phyloP scores from a whole-genome alignment of 495 filamentous ascomycete genomes.

The Recurvomyces mirabilis region DNA sequence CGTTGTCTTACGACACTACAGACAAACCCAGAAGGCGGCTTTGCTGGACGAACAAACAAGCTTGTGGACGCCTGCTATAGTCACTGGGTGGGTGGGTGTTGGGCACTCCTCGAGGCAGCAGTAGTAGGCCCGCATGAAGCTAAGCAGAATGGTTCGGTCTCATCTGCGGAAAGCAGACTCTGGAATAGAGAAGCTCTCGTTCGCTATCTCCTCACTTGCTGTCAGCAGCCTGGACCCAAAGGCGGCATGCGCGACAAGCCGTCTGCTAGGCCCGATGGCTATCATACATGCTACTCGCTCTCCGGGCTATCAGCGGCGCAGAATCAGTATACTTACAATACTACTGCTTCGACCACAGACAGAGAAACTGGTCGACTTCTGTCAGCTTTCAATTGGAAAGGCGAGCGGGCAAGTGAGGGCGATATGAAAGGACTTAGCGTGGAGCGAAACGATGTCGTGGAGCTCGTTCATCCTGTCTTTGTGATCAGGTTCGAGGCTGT shows the following conservation, averaged over 20 bases:
- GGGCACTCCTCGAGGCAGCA: constrained; percentile 82
- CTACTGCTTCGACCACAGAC: constrained; percentile 12
- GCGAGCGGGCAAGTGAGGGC: constrained; percentile 23
- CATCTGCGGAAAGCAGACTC: too few relatives aligned
- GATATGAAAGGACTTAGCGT: constrained; percentile 36
- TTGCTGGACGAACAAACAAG: constrained; percentile 92
- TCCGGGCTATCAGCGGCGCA: constrained; percentile 75
- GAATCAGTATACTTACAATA: constrained; percentile 55
- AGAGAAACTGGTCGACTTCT: constrained; percentile 25
- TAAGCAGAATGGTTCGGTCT: constrained; percentile 26
- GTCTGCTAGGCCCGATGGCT: constrained; percentile 71
- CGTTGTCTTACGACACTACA: constrained; percentile 84
- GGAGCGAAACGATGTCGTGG: constrained; percentile 41
- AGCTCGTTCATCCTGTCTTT: constrained; percentile 68
- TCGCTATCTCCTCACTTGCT: constrained; percentile 80
- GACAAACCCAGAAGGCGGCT: constrained; percentile 82
- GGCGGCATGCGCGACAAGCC: constrained; percentile 94
- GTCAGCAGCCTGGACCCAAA: constrained; percentile 50
- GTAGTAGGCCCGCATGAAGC: constrained; percentile 27
- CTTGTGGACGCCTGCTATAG: constrained; percentile 96
- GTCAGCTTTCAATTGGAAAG: constrained; percentile 57
- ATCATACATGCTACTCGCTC: constrained; percentile 86
- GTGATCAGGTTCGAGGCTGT: constrained; percentile 64
- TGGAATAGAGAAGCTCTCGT: constrained; percentile 77
- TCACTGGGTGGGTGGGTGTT: constrained; percentile 93